Evolutionary conservation across 2,329 filamentous ascomycete genomes (phyloP), one percentile per base, ranked within the genome.

Genomic region (Rosellinia necatrix): DNA sequence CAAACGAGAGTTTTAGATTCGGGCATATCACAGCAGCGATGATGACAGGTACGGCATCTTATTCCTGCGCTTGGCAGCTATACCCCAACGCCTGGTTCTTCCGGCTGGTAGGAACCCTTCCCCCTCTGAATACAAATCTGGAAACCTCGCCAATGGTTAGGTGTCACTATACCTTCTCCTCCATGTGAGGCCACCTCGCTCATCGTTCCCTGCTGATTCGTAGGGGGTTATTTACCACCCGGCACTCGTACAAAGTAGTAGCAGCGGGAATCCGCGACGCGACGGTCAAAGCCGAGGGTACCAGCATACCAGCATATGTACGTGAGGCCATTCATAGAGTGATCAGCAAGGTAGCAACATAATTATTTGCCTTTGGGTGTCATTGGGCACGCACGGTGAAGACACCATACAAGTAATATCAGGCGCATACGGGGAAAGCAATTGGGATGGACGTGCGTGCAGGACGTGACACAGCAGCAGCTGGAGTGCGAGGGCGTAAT

Each of bases 381-480:
- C 27, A 53, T 49, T 19, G 13, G 43, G 35, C 48, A 50, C 22
- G 38, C n/a, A 43, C 21, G 46, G 12, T 38, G 30, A 41, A 47
- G n/a, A 40, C 3, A 53, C 7, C 27, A 7, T 12, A 32, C 30
- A 38, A 32, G 44, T 46, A 38, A 25, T 49, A 27, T 43, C 17
- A 38, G 44, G 44, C 51, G 46, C 25, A 24, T 27, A 50, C 12
- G 19, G 40, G 38, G 24, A 19, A 46, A 3, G 3, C n/a, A n/a
- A n/a, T 37, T 5, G 24, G 48, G 22, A 38, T 35, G 32, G 43
- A 17, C 55, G 37, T 29, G 32, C 21, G 22, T 22, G 34, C 24
- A 24, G 37, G 35, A 44, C 37, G 55, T 54, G 35, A 40, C 54
- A 60, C 58, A 43, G 46, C 58, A 43, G 46, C 54, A 58, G 49